Evolutionary conservation across 495 filamentous ascomycete species (phyloP), one percentile per base, ranked within the genome.

Genomic region (Neurospora terricola): DNA sequence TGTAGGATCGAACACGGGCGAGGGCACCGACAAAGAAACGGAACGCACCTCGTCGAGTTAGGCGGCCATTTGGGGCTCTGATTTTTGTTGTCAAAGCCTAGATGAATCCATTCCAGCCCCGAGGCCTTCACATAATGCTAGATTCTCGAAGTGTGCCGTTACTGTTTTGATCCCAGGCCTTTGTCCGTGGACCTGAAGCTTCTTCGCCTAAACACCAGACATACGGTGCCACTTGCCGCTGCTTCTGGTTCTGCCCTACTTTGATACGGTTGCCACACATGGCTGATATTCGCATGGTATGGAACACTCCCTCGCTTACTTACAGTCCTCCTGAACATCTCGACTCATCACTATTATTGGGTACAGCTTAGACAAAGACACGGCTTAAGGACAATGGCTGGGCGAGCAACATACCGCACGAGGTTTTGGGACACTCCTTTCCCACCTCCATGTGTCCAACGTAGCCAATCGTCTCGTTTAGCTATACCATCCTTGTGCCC

Each of bases 401-500:
- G 54, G 54, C 7, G 27, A 36, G 14, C 54, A 36, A 66, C 27
- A 34, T 66, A 66, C 54, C 27, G 54, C 54, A 66, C 2, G 14
- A 62, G 27, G 54, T 14, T 16, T 34, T 16, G 54, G 54, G 23
- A 30, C 23, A 62, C 23, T 54, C 4, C 54, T 30, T 62, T 30
- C 54, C 12, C 27, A 54, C 27, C 54, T 62, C 27, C 12, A 34
- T 6, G 3, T 8, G 14, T 36, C 54, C 54, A 7, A 34, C 27
- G 12, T 30, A 62, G 27, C 27, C 27, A 14, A 66, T 34, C 16
- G 14, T 27, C 54, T 21, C 8, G 27, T 12, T 73, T 75, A 94
- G 73, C 87, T 87, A 81, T 96, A 94, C 94, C 93, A 98, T n/a
- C 92, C 91, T 18, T 85, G 85, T 18, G 85, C 84, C 2, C 87